Evolutionary conservation across 306 rosid species (phyloP), one percentile per base, ranked within the genome.

Genomic region (Vigna nakashimae): DNA sequence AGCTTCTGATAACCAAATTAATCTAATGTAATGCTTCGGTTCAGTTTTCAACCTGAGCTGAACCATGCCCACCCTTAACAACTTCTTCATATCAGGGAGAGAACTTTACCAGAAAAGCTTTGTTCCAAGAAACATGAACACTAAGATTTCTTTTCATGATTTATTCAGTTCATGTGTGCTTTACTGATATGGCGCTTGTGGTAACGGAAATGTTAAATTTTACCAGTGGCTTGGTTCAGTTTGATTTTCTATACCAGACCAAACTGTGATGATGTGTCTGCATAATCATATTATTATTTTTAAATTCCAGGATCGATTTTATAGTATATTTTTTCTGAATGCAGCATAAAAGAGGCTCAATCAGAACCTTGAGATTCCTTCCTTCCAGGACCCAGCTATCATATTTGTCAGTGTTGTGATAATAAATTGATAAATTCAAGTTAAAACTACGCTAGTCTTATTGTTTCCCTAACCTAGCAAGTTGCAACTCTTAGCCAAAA

Each of bases 401-500:
- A 18, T 42, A 18, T 42, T 11, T 38, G 52, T 38, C 9, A 40
- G 12, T 22, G 24, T 46, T 17, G 24, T 22, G 16, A 40, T 6
- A 62, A 15, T 32, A 62, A 28, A 13, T 30, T 60, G 34, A 24
- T 24, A 24, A 57, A 14, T 32, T 16, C 45, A 6, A 7, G 15
- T n/a, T 15, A n/a, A 18, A 12, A 16, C 15, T 45, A 38, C 24
- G 0, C 34, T 5, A 5, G 34, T 13, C 1, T 58, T 45, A 5
- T 45, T 20, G 24, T 51, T 75, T 9, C 60, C 78, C 51, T 49
- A 49, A 20, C 65, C 42, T 13, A 68, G 72, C 77, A 65, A 64
- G 68, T 55, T 30, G 17, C 40, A 30, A 77, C 3, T 16, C 45
- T 49, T 11, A 65, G 48, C 53, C 24, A 80, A 64, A 55, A 92